A percentile compares a stretch with the other conserved stretches of the same genome.
phyloP scores from a whole-genome alignment of 1,284 basidiomycete species.

The Cryptococcus wingfieldii region DNA sequence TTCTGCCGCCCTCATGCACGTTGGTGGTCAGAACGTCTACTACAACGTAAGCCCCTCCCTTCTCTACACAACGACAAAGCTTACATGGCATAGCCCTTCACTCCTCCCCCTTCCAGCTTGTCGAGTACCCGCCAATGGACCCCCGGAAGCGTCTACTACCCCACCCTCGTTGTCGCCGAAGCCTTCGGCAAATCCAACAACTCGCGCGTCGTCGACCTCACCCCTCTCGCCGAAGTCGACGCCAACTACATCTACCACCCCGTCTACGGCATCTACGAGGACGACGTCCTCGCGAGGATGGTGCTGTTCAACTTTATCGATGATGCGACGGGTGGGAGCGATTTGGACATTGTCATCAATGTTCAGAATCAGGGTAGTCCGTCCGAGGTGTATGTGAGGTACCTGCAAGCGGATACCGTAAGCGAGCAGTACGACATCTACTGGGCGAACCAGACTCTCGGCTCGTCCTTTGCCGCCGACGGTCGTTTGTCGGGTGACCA shows the following conservation, averaged over 20 bases:
- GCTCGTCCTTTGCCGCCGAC: conserved; percentile 59
- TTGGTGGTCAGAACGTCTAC: conserved; percentile 48
- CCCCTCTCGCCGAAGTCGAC: conserved; percentile 41
- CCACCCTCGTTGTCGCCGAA: conserved; percentile 64
- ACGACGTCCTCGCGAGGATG: conserved; percentile 53
- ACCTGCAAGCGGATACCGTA: conserved; percentile 52
- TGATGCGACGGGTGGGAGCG: conserved; percentile 50
- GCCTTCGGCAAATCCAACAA: conserved; percentile 61
- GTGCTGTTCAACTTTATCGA: conserved; percentile 63
- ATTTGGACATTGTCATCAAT: conserved; percentile 29
- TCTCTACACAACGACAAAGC: neutral
- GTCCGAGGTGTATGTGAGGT: conserved; percentile 33
- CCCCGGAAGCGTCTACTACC: conserved; percentile 59
- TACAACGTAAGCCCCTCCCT: conserved; percentile 40
- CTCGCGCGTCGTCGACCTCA: conserved; percentile 59
- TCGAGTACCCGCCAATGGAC: conserved; percentile 41
- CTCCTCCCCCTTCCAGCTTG: conserved; percentile 42
- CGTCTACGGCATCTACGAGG: conserved; percentile 64
- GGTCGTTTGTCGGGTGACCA: conserved; percentile 59
- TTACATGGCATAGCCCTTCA: conserved; percentile 42
- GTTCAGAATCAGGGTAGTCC: conserved; percentile 23
- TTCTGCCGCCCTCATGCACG: conserved; percentile 44
- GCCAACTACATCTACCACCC: conserved; percentile 57
- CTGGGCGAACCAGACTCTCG: conserved; percentile 69
- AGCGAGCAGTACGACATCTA: conserved; percentile 65